Conservation (phyloP, 2,329 filamentous ascomycete species). For the Mycosphaerella sp. region DNA sequence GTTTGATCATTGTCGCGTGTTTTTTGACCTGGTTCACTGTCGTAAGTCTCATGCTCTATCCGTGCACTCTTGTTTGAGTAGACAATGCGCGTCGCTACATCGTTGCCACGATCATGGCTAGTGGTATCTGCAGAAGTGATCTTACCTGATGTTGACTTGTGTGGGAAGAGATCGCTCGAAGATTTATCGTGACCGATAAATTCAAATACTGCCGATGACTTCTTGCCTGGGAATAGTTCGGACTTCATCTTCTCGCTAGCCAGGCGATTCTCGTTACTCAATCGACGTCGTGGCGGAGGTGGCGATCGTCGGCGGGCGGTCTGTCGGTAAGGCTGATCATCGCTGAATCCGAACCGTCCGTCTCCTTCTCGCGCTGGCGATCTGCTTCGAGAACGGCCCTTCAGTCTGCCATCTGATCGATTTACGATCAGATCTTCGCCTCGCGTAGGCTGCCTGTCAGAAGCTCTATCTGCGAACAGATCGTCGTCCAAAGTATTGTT, state of each 20-base stretch:
- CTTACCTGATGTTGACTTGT: slow-evolving; percentile 25
- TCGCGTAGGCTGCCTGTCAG: slow-evolving; percentile 12
- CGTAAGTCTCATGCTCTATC: slow-evolving; percentile 15
- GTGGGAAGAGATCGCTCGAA: slow-evolving; percentile 23
- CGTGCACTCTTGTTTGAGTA: not conserved
- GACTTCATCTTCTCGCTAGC: slow-evolving; percentile 29
- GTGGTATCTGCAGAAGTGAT: slow-evolving; percentile 18
- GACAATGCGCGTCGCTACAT: not conserved
- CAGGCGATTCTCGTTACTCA: slow-evolving; percentile 21
- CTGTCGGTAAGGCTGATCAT: slow-evolving; percentile 43
- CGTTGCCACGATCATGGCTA: slow-evolving; percentile 1
- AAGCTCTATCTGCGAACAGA: slow-evolving; percentile 16
- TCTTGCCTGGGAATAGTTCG: slow-evolving; percentile 39
- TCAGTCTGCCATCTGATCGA: slow-evolving; percentile 41
- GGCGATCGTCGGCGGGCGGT: slow-evolving; percentile 41
- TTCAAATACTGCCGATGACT: not conserved
- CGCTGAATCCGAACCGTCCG: slow-evolving; percentile 45
- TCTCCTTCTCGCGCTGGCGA: slow-evolving; percentile 49
- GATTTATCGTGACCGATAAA: slow-evolving; percentile 3
- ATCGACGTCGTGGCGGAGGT: slow-evolving; percentile 31
- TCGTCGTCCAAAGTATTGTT: slow-evolving; percentile 6
- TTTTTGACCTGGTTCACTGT: slow-evolving; percentile 14
- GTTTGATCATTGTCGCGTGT: not conserved
- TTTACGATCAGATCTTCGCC: slow-evolving; percentile 33
- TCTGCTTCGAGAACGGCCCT: slow-evolving; percentile 50